These are phyloP conservation scores for Pichia scutulata DNA, from an alignment of 805 yeast species.

Conservation along the genomic window DNA sequence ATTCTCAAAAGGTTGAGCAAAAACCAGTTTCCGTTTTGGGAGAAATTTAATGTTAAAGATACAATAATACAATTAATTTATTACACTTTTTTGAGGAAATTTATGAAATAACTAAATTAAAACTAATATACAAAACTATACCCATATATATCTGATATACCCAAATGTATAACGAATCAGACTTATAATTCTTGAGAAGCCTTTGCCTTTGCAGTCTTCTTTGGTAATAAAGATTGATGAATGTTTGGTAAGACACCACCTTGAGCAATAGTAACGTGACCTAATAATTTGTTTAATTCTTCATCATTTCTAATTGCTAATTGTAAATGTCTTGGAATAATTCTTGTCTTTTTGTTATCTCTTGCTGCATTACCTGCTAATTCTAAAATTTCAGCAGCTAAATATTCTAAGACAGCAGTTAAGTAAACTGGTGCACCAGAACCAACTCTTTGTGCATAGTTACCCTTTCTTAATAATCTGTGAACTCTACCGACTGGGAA, in stretches of 20 bases:
- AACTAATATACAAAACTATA: conserved; percentile 10
- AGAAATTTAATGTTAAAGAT: background rate
- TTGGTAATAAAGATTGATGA: conserved; percentile 80
- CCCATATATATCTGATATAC: conserved; percentile 7
- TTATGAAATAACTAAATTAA: background rate
- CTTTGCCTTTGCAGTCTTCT: conserved; percentile 46
- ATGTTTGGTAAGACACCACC: conserved; percentile 99
- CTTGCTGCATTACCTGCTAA: conserved; percentile 99
- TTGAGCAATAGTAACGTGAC: conserved; percentile 93
- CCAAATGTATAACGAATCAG: conserved; percentile 3
- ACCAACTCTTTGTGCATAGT: conserved; percentile 98
- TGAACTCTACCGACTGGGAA: conserved; percentile 99
- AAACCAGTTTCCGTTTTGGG: background rate
- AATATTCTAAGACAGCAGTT: conserved; percentile 93
- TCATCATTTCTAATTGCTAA: conserved; percentile 98
- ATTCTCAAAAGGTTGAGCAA: background rate
- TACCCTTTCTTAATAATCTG: conserved; percentile 92
- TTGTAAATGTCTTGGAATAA: conserved; percentile 97
- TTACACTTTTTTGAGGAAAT: background rate
- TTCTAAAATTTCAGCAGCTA: conserved; percentile 96
- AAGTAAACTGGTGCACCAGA: conserved; percentile 98
- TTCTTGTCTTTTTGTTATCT: conserved; percentile 98
- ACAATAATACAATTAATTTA: background rate
- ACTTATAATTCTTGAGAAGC: conserved; percentile 53
- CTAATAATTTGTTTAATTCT: conserved; percentile 89